A percentile compares a stretch with the other conserved stretches of the same genome.
phyloP scores from a whole-genome alignment of 2,329 filamentous ascomycete genomes.

The Arachnopeziza araneosa region DNA sequence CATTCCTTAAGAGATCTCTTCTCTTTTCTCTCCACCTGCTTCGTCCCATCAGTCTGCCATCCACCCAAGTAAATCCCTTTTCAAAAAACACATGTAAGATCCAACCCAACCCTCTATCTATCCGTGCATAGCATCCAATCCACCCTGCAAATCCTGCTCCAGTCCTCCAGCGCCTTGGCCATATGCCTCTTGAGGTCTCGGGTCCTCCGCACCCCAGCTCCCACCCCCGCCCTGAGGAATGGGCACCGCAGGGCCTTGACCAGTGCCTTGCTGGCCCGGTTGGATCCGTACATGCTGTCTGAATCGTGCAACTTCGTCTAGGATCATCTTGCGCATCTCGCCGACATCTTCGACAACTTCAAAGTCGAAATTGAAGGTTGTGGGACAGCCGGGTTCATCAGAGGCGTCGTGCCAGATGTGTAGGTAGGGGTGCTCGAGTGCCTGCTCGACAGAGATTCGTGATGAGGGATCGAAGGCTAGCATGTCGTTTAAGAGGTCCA shows the following conservation, averaged over 20 bases:
- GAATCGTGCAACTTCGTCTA: slow-evolving; percentile 90
- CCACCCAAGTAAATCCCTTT: neutral
- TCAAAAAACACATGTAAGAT: neutral
- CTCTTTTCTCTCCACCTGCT: neutral
- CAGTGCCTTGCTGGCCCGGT: slow-evolving; percentile 26
- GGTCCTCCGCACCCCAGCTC: slow-evolving; percentile 30
- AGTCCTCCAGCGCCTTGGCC: slow-evolving; percentile 27
- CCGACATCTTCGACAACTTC: slow-evolving; percentile 93
- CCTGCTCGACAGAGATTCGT: slow-evolving; percentile 90
- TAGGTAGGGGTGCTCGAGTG: slow-evolving; percentile 92
- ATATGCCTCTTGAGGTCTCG: slow-evolving; percentile 32
- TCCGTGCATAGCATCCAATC: slow-evolving; percentile 23
- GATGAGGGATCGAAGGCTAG: slow-evolving; percentile 92
- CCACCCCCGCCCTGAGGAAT: slow-evolving; percentile 30
- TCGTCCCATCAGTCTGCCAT: neutral
- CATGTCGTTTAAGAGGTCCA: slow-evolving; percentile 95
- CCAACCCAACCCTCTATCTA: neutral
- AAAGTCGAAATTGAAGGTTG: slow-evolving; percentile 96
- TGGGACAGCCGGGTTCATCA: slow-evolving; percentile 90
- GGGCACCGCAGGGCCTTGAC: slow-evolving; percentile 27
- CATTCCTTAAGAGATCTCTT: neutral
- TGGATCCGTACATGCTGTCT: slow-evolving; percentile 44
- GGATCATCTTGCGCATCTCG: slow-evolving; percentile 95
- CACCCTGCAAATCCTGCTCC: slow-evolving; percentile 32
- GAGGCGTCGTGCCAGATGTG: slow-evolving; percentile 95